Base-by-base conservation (phyloP, 2,329 filamentous ascomycete genomes). In the Diaporthe capsici region DNA sequence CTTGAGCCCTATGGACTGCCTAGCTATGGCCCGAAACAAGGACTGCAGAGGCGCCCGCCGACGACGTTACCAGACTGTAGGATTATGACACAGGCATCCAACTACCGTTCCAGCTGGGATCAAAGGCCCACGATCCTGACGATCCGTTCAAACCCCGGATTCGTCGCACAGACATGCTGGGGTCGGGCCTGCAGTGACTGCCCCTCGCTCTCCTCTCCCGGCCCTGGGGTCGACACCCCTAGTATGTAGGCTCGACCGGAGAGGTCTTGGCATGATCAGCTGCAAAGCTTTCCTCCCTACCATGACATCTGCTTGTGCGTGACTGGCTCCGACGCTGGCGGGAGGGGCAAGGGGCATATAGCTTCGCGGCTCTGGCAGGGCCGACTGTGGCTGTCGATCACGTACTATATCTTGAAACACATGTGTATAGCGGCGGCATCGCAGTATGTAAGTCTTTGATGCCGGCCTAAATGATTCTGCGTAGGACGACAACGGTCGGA, bases 401-500 rank as follows among this genome's bases (percentile, higher is more conserved):
- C 47, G 65, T 55, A 70, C 65, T 70, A 55, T 55, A 55, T 28
- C 55, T 55, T 70, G 65, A 70, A 70, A 70, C 65, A 70, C 65
- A 55, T 31, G 42, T 53, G 47, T 53, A 53, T 49, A 34, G 65
- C 65, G 65, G 65, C 65, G 65, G 49, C 49, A 70, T 42, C 65
- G 31, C 37, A 13, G 63, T 53, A 39, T 68, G 63, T 70, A 55
- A 34, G 61, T 70, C 65, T 55, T 70, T 55, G 49, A 70, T 70
- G 65, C 65, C 65, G 49, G 57, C 37, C 68, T 34, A 37, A 25
- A 55, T 65, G 22, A 28, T 37, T 53, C 47, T 55, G 65, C 65
- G 71, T 73, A 53, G 71, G 58, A 73, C 71, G 28, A 34, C 71
- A 73, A 73, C 71, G 71, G 71, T 73, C 71, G 71, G 71, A 53